These are phyloP conservation scores for Tephrocybe sp. DNA, from an alignment of 768 basidiomycete genomes.

Conservation along the genomic window DNA sequence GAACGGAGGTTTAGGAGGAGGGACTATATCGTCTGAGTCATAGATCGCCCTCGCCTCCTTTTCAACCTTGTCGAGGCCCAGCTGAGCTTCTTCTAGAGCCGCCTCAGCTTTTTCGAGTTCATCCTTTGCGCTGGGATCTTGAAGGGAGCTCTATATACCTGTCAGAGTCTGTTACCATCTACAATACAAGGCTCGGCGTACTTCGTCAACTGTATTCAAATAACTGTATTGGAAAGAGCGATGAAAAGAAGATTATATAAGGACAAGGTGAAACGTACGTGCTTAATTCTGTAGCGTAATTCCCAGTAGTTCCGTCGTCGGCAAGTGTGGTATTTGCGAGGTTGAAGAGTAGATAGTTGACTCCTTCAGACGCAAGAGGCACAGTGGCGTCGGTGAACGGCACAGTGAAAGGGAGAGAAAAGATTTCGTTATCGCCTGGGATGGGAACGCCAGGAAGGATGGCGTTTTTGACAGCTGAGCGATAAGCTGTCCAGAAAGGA, in stretches of 20 bases:
- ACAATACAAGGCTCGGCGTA: neutral
- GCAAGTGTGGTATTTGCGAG: slow-evolving; percentile 42
- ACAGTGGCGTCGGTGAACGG: neutral
- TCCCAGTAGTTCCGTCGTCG: slow-evolving; percentile 42
- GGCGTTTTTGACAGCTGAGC: neutral
- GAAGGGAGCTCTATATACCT: neutral
- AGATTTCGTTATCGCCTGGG: neutral
- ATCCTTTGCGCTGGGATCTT: neutral
- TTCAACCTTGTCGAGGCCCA: neutral
- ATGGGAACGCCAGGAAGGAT: neutral
- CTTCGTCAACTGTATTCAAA: neutral
- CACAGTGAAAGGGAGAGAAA: neutral
- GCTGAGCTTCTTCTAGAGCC: neutral
- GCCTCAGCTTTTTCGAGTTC: neutral
- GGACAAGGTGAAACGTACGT: neutral
- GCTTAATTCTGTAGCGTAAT: neutral
- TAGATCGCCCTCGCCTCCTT: neutral
- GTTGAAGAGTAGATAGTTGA: slow-evolving; percentile 1
- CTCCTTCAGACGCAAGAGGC: neutral
- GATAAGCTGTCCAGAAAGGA: neutral
- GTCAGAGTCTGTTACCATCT: neutral
- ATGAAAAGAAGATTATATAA: neutral
- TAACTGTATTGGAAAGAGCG: neutral
- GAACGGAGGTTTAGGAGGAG: neutral
- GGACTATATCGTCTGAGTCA: neutral